Evolutionary conservation across 495 filamentous ascomycete genomes (phyloP).

Genomic region (Tuber calosporum): DNA sequence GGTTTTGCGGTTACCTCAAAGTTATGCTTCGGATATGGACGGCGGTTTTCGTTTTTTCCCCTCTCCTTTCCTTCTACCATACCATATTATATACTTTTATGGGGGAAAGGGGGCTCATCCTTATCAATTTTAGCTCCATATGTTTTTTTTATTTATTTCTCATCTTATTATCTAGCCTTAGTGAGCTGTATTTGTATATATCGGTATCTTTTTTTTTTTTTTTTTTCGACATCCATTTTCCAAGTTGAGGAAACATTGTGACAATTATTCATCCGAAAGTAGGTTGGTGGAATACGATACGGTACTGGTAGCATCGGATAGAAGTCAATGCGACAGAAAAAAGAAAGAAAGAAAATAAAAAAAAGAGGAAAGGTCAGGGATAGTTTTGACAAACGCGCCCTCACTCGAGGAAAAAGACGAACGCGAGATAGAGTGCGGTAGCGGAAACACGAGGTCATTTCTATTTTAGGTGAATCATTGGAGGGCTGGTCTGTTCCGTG

Average conservation of each 20-base stretch:
- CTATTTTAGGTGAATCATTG: neutral
- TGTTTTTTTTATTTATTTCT: neutral
- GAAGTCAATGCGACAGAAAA: no score
- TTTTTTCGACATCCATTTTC: neutral
- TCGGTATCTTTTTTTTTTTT: neutral
- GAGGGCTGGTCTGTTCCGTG: neutral
- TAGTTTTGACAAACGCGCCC: neutral
- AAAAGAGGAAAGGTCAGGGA: neutral
- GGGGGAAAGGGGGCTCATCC: conserved; percentile 15
- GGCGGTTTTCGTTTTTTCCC: conserved; percentile 31
- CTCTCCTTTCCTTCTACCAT: conserved; percentile 16
- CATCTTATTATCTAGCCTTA: neutral
- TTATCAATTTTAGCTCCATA: neutral
- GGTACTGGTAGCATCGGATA: no score
- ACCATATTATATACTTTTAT: conserved; percentile 22
- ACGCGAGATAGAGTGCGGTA: neutral
- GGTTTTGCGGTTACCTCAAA: conserved; percentile 29
- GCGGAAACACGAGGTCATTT: conserved; percentile 6
- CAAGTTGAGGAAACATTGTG: neutral
- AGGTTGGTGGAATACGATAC: neutral
- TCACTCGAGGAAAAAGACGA: neutral
- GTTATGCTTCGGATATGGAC: conserved; percentile 22
- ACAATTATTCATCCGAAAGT: neutral
- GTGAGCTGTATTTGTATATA: neutral
- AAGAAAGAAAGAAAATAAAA: neutral